These are phyloP conservation scores for Amylocarpus encephaloides DNA, from an alignment of 2,329 filamentous ascomycete species.

Conservation along the genomic window DNA sequence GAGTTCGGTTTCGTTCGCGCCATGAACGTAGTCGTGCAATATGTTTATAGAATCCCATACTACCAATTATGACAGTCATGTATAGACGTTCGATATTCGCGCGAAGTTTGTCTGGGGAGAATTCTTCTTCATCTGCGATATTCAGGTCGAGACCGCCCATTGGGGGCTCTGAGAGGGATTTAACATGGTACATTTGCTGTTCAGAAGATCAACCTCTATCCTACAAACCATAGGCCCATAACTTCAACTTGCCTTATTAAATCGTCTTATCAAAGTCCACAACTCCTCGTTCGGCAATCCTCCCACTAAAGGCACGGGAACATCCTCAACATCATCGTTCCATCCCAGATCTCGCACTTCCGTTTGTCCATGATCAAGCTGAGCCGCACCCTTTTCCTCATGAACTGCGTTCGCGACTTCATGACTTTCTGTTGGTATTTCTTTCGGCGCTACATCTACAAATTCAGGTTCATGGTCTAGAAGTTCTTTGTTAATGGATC, in stretches of 20 bases:
- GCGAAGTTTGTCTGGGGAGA: conserved; percentile 16
- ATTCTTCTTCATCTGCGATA: conserved; percentile 16
- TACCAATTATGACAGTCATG: conserved; percentile 12
- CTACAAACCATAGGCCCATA: background rate
- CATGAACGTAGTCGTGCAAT: conserved; percentile 18
- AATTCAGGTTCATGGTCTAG: conserved; percentile 16
- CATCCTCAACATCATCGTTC: conserved; percentile 46
- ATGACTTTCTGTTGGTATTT: conserved; percentile 37
- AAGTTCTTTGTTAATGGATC: background rate
- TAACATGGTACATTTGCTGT: conserved; percentile 24
- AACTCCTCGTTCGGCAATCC: conserved; percentile 58
- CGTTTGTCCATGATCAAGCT: conserved; percentile 33
- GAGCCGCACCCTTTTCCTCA: conserved; percentile 36
- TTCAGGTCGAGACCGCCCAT: conserved; percentile 17
- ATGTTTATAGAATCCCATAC: conserved; percentile 17
- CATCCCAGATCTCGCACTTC: conserved; percentile 54
- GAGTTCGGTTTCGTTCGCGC: conserved; percentile 17
- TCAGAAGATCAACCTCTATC: background rate
- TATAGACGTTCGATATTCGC: conserved; percentile 18
- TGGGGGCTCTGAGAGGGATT: conserved; percentile 12
- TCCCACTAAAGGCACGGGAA: conserved; percentile 49
- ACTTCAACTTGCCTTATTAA: conserved; percentile 17
- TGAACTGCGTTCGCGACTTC: conserved; percentile 36
- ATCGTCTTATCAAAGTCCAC: conserved; percentile 39
- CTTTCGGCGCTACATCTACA: conserved; percentile 21